phyloP scores from a whole-genome alignment of 2,329 filamentous ascomycete species.

The Xylaria sp. region DNA sequence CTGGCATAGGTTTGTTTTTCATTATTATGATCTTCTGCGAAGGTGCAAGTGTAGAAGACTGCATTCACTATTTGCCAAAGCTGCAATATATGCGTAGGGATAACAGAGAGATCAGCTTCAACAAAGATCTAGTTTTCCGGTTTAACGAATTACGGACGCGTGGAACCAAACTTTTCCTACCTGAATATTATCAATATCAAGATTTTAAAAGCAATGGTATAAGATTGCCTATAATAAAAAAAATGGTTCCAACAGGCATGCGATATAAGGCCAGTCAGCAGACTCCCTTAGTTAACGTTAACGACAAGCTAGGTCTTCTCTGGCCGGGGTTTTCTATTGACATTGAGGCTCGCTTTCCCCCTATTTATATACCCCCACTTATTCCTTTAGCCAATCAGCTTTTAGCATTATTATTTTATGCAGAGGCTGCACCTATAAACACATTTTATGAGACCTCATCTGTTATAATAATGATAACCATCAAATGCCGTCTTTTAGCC shows the following conservation, averaged over 20 bases:
- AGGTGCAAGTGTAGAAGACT: background rate
- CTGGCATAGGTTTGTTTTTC: background rate
- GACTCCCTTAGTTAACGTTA: background rate
- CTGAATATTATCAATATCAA: background rate
- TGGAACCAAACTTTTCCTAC: background rate
- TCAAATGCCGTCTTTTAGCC: background rate
- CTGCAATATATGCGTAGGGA: background rate
- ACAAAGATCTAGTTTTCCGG: background rate
- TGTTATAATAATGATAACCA: background rate
- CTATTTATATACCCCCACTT: background rate
- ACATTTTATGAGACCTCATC: background rate
- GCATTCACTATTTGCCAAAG: background rate
- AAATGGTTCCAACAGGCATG: background rate
- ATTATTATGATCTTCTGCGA: background rate
- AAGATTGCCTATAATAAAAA: background rate
- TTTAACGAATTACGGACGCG: background rate
- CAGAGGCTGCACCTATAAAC: background rate
- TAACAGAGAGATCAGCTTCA: background rate
- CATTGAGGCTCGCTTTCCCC: background rate
- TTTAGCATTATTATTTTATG: background rate
- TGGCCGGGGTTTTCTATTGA: background rate
- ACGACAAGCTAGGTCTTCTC: background rate
- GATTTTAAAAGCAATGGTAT: background rate
- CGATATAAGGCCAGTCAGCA: background rate
- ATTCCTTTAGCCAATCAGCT: constrained; percentile 4